Evolutionary conservation across 1,139 yeast genomes (phyloP), one percentile per base, ranked within the genome.

Genomic region (Hemisphaericaspora subhashii): DNA sequence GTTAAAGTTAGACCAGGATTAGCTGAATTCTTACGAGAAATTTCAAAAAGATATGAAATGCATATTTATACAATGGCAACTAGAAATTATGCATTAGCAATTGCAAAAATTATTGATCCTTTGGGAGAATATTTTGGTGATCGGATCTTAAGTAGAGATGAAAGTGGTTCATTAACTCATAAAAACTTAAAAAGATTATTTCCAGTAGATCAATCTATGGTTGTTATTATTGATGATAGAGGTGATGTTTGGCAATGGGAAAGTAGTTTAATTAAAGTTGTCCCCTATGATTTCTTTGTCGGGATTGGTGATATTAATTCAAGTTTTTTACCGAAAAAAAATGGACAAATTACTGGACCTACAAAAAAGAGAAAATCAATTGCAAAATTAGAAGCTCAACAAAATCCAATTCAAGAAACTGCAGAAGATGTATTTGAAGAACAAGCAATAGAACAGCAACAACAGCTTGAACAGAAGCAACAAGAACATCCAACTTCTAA

Each of bases 221-320:
- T 92, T 33, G 95, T 88, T 3, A 84, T 92, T 33, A 92, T 92
- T 44, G 99, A 92, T 61, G 99, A 92, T 58, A 77, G 99, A 58
- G 98, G 98, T 4, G 99, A 92, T 60, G 98, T 92, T 9, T 92
- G 99, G 99, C 88, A 86, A 56, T 92, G 98, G 98, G 87, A 89
- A 48, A 83, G 86, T 18, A 90, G 92, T 58, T 69, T 92, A 48
- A 80, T 92, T 44, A 88, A 90, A 58, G 98, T 92, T 8, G 86
- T 89, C 2, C 98, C 98, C 0, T 92, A 88, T 59, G 95, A 88
- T 57, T 94, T 92, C 54, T 94, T 94, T 54, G 95, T 89, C 31
- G 98, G 98, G 9, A 88, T 92, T 44, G 99, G 99, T 24, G 99
- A 94, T 68, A 94, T 94, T 54, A 94, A 94, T 57, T 87, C 96